Evolutionary conservation across 306 rosid genomes (phyloP).

Genomic region (Quillaja saponaria): DNA sequence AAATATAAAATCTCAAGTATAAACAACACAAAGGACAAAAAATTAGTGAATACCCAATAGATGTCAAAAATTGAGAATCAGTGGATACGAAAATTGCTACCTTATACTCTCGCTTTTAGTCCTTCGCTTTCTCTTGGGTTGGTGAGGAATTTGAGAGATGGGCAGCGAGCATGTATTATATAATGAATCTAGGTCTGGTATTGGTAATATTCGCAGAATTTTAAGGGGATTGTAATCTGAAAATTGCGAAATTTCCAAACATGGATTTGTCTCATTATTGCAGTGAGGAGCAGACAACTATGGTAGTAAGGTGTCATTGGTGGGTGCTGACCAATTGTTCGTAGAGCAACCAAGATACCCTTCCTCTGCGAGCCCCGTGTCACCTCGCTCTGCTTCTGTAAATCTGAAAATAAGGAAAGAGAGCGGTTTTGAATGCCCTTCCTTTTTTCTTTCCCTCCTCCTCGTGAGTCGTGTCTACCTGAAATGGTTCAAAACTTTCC

Average conservation of each 20-base stretch:
- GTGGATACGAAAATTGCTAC: too few relatives aligned
- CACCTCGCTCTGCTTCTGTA: constrained; percentile 14
- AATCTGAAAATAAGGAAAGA: constrained; percentile 5
- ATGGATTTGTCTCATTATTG: background rate
- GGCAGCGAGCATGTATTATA: background rate
- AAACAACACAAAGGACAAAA: too few relatives aligned
- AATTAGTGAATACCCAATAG: too few relatives aligned
- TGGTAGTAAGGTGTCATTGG: constrained; percentile 17
- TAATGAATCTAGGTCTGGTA: background rate
- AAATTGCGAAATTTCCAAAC: background rate
- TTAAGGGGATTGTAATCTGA: background rate
- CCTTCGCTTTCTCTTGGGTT: background rate
- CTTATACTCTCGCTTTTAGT: too few relatives aligned
- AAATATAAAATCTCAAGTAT: too few relatives aligned
- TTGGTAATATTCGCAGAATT: background rate
- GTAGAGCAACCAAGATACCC: background rate
- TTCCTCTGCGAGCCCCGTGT: constrained; percentile 12
- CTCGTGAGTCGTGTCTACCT: background rate
- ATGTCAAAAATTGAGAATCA: too few relatives aligned
- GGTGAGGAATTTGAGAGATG: background rate
- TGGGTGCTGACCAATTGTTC: constrained; percentile 1
- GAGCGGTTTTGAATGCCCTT: background rate
- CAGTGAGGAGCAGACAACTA: constrained; percentile 1
- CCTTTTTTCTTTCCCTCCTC: background rate
- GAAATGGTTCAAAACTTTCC: background rate